A percentile compares a stretch with the other conserved stretches of the same genome.
phyloP scores from a whole-genome alignment of 2,329 filamentous ascomycete species.

The Madurella mycetomatis region DNA sequence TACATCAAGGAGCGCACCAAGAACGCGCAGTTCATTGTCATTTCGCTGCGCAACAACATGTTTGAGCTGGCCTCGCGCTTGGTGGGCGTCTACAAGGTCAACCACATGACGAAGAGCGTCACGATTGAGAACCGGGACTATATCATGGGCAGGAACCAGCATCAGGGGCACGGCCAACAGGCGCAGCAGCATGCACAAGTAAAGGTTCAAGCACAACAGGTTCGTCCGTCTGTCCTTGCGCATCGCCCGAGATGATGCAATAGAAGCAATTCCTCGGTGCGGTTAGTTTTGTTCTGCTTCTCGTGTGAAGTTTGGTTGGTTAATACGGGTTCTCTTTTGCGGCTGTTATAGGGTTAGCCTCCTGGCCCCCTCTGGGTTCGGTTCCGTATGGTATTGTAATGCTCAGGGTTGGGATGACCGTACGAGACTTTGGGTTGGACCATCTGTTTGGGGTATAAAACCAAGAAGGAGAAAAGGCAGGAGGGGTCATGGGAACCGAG shows the following conservation, averaged over 20 bases:
- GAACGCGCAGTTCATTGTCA: constrained; percentile 99
- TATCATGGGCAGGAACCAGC: constrained; percentile 42
- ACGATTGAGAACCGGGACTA: constrained; percentile 83
- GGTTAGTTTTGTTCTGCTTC: background rate
- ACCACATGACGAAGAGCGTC: constrained; percentile 95
- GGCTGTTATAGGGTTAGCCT: background rate
- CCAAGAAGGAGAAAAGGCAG: too few species aligned
- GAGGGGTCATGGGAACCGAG: too few species aligned
- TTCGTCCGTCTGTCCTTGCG: background rate
- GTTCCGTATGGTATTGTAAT: background rate
- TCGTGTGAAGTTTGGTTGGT: background rate
- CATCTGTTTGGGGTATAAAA: too few species aligned
- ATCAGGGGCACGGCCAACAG: constrained; percentile 12
- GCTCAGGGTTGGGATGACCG: background rate
- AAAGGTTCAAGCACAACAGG: background rate
- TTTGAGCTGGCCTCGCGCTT: constrained; percentile 95
- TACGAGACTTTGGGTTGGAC: too few species aligned
- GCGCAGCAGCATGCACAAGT: background rate
- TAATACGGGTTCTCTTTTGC: background rate
- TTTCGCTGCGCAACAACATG: constrained; percentile 98
- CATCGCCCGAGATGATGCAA: background rate
- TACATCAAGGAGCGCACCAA: constrained; percentile 99
- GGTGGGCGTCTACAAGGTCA: constrained; percentile 98
- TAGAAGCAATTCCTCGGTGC: background rate
- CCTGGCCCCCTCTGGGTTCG: background rate